Conservation (phyloP, 257 asterid genomes). For the Asclepias syriaca region DNA sequence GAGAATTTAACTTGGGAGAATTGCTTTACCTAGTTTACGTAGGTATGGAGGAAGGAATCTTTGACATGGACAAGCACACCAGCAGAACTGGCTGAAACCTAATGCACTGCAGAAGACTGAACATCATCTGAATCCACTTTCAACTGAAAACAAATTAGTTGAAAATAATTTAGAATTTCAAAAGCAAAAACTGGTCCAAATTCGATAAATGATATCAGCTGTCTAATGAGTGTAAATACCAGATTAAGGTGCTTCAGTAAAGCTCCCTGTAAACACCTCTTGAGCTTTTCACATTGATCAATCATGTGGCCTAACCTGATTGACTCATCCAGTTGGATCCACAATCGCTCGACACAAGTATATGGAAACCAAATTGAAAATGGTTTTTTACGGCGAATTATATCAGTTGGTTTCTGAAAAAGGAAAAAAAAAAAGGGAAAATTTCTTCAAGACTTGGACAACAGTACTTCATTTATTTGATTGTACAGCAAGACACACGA, state of each 20-base stretch:
- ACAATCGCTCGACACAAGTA: constrained; percentile 69
- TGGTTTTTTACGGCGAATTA: constrained; percentile 70
- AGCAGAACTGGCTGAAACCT: not conserved
- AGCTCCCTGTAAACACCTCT: constrained; percentile 51
- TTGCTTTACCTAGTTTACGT: not conserved
- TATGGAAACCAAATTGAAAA: constrained; percentile 90
- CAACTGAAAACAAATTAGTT: constrained; percentile 41
- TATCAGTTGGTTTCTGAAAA: constrained; percentile 73
- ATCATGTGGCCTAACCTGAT: constrained; percentile 68
- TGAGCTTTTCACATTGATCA: constrained; percentile 82
- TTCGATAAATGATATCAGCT: not conserved
- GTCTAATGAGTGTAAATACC: constrained; percentile 31
- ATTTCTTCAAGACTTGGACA: constrained; percentile 1
- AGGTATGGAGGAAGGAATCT: not conserved
- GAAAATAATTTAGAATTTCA: constrained; percentile 3
- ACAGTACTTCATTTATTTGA: not conserved
- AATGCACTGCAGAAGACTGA: constrained; percentile 35
- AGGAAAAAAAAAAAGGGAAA: constrained; percentile 6
- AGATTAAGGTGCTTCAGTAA: constrained; percentile 64
- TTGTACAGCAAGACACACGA: not conserved
- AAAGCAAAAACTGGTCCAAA: not conserved
- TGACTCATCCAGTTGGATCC: constrained; percentile 87
- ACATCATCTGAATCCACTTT: constrained; percentile 79
- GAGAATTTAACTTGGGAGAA: not conserved
- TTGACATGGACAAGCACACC: not conserved